These are phyloP conservation scores for Pseudohyphozyma bogoriensis DNA, from an alignment of 768 basidiomycete species.

Conservation along the genomic window DNA sequence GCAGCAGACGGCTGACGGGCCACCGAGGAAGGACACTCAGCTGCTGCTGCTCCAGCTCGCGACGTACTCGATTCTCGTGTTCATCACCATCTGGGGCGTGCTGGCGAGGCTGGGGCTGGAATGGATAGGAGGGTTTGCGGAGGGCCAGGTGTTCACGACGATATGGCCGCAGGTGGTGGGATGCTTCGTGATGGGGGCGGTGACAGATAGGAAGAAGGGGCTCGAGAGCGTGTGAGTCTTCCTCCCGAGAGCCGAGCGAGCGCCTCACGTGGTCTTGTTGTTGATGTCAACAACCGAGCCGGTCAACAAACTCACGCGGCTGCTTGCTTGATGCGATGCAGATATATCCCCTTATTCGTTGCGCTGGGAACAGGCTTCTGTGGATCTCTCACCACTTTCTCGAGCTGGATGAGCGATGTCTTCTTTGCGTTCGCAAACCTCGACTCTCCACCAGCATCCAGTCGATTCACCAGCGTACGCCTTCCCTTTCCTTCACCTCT, in stretches of 20 bases:
- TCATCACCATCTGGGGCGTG: slow-evolving; percentile 73
- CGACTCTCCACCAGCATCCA: slow-evolving; percentile 46
- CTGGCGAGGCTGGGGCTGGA: slow-evolving; percentile 69
- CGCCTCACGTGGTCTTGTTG: neutral
- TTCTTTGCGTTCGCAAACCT: slow-evolving; percentile 77
- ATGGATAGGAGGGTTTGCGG: slow-evolving; percentile 64
- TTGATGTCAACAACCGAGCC: slow-evolving; percentile 1
- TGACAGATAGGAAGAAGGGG: slow-evolving; percentile 57
- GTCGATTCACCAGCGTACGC: slow-evolving; percentile 64
- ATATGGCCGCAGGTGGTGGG: slow-evolving; percentile 79
- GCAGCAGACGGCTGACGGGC: too few relatives aligned
- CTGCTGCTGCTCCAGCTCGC: slow-evolving; percentile 39
- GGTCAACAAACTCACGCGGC: neutral
- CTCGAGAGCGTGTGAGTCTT: slow-evolving; percentile 63
- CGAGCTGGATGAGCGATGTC: slow-evolving; percentile 82
- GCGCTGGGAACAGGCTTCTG: slow-evolving; percentile 92
- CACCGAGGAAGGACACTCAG: too few relatives aligned
- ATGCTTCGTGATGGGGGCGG: slow-evolving; percentile 83
- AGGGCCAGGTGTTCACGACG: slow-evolving; percentile 64
- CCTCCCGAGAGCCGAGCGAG: neutral
- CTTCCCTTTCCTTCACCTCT: slow-evolving; percentile 9
- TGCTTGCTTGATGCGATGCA: neutral
- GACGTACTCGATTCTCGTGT: slow-evolving; percentile 64
- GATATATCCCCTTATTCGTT: slow-evolving; percentile 61
- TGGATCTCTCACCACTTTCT: slow-evolving; percentile 93